Conservation (phyloP, 441 rosid species). For the Flueggea neowawraea region DNA sequence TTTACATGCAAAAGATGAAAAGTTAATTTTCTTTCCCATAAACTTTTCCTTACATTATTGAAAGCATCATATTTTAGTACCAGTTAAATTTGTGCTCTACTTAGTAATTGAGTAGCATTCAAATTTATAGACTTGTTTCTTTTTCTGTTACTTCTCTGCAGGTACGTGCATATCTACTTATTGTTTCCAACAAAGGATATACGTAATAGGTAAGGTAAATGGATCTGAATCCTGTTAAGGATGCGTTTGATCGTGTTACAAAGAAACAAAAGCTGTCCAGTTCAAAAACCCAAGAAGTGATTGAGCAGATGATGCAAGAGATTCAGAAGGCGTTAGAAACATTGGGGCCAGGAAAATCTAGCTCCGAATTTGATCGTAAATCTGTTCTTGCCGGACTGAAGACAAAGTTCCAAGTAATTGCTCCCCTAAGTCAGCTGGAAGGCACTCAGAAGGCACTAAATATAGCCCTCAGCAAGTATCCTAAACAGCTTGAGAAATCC, state of each 20-base stretch:
- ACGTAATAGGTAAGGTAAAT: conserved; percentile 14
- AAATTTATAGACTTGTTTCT: too few relatives aligned
- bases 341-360: conserved; percentile 16
- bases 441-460: conserved; percentile 38
- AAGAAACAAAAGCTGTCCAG: conserved; percentile 46
- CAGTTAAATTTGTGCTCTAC: too few relatives aligned
- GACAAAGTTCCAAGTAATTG: conserved; percentile 30
- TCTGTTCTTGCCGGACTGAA: conserved; percentile 27
- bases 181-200: neutral
- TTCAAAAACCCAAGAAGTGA: conserved; percentile 37
- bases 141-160: conserved; percentile 2
- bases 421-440: conserved; percentile 35
- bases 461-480: conserved; percentile 37
- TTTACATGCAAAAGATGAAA: too few relatives aligned
- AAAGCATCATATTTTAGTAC: too few relatives aligned
- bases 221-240: conserved; percentile 45
- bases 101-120: too few relatives aligned
- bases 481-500: conserved; percentile 41
- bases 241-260: conserved; percentile 45
- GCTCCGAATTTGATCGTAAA: conserved; percentile 16
- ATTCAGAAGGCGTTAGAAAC: conserved; percentile 20
- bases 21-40: too few relatives aligned
- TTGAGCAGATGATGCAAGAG: conserved; percentile 31
- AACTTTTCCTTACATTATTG: too few relatives aligned
- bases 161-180: conserved; percentile 7